A percentile compares a stretch with the other conserved stretches of the same genome.
These are phyloP conservation scores for Ochromonas danica DNA, from an alignment of 108 stramenopile species.

Conservation along the genomic window DNA sequence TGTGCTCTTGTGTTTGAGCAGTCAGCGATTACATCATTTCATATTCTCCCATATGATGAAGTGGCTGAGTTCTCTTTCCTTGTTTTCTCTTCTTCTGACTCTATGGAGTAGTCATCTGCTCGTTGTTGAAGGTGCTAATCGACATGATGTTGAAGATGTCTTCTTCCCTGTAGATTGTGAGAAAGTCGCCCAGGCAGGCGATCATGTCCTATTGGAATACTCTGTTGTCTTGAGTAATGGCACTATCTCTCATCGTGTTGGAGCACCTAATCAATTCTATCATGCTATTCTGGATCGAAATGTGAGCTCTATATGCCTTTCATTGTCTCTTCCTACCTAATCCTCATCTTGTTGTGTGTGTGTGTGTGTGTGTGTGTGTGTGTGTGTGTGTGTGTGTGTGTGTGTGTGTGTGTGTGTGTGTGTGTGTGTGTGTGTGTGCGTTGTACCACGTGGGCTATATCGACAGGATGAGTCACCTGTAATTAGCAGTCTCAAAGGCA, in stretches of 20 bases:
- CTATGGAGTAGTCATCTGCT: too few species aligned
- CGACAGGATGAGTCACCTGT: conserved; percentile 12
- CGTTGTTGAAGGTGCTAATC: too few species aligned
- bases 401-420: not conserved
- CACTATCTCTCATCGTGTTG: not conserved
- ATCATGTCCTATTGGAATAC: conserved; percentile 27
- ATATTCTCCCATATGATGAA: too few species aligned
- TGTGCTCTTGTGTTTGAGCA: too few species aligned
- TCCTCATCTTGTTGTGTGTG: not conserved
- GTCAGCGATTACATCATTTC: too few species aligned
- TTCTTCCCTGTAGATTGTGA: conserved; percentile 7
- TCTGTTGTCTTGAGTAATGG: not conserved
- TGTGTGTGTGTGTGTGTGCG: not conserved
- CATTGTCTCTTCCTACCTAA: too few species aligned
- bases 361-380: not conserved
- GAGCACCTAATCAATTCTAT: not conserved
- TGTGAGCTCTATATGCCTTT: too few species aligned
- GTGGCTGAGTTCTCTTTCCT: too few species aligned
- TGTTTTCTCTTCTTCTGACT: too few species aligned
- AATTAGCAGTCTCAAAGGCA: not conserved
- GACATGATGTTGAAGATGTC: not conserved
- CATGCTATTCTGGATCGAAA: not conserved
- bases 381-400: not conserved
- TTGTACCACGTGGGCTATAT: not conserved
- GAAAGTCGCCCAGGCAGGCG: not conserved